Conservation (phyloP, 176 grass and related monocot genomes). For the Eleusine indica region DNA sequence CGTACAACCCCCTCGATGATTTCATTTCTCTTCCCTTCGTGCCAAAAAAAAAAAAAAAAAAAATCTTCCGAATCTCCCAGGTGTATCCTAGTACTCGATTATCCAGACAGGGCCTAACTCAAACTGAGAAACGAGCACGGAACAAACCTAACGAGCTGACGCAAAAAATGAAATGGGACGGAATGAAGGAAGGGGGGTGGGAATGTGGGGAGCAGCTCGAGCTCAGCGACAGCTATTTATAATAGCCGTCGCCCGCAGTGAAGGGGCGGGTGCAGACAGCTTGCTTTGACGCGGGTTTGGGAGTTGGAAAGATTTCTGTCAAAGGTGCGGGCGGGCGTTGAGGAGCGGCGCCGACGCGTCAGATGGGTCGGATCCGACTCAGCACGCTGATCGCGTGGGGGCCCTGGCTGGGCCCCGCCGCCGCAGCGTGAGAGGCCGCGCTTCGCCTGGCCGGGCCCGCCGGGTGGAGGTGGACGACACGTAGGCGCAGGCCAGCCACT, state of each 20-base stretch:
- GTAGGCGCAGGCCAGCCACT: constrained; percentile 7
- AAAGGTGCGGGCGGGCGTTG: background rate
- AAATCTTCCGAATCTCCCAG: background rate
- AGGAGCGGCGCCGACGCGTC: constrained; percentile 1
- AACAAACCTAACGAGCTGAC: background rate
- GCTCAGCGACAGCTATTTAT: background rate
- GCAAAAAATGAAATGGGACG: background rate
- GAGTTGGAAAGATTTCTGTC: background rate
- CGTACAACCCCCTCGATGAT: constrained; percentile 29
- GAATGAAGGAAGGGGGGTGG: background rate
- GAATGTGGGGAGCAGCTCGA: background rate
- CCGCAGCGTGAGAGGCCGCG: background rate
- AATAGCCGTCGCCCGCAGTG: background rate
- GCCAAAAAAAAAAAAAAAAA: background rate
- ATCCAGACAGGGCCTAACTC: background rate
- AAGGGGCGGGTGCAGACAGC: background rate
- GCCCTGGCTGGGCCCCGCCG: background rate
- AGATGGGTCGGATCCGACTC: constrained; percentile 41
- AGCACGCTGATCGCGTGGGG: background rate
- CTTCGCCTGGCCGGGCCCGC: background rate
- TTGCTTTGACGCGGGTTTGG: background rate
- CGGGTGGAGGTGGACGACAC: background rate
- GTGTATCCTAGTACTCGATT: background rate
- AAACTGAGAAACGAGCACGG: background rate
- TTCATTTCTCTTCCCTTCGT: background rate